These are phyloP conservation scores for Malassezia sp. DNA, from an alignment of 1,284 basidiomycete genomes.

Conservation along the genomic window DNA sequence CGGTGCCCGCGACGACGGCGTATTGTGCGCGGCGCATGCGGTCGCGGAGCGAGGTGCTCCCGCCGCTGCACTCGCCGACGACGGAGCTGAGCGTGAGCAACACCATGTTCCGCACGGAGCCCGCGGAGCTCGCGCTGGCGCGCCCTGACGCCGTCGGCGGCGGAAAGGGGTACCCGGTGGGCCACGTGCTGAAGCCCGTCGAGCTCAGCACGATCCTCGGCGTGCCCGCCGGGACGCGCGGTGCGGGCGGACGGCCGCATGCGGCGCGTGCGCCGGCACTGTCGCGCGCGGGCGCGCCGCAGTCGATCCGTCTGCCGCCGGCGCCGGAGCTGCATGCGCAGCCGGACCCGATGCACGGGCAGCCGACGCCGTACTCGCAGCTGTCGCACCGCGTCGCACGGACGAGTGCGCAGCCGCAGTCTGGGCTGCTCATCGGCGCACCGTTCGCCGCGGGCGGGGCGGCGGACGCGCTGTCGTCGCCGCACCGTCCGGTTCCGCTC, in stretches of 20 bases:
- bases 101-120: slow-evolving; percentile 2
- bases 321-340: not conserved
- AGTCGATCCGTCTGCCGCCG: slow-evolving; percentile 10
- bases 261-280: not conserved
- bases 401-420: slow-evolving; percentile 32
- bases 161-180: not conserved
- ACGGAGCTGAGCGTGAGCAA: slow-evolving; percentile 6
- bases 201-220: slow-evolving; percentile 1
- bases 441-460: not conserved
- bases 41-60: too few relatives aligned
- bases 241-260: not conserved
- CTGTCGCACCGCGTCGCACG: slow-evolving; percentile 14
- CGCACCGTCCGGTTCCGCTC: not conserved
- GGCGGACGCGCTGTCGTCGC: not conserved
- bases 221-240: not conserved
- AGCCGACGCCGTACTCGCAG: slow-evolving; percentile 16
- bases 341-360: slow-evolving; percentile 1
- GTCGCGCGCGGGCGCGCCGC: slow-evolving; percentile 6
- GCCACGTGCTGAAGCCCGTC: slow-evolving; percentile 3
- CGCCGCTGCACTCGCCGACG: too few relatives aligned
- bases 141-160: not conserved
- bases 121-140: not conserved
- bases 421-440: slow-evolving; percentile 41
- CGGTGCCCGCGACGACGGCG: too few relatives aligned
- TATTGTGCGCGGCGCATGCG: too few relatives aligned